Base-by-base conservation (phyloP, 768 basidiomycete genomes). In the Hydnomerulius pinastri region DNA sequence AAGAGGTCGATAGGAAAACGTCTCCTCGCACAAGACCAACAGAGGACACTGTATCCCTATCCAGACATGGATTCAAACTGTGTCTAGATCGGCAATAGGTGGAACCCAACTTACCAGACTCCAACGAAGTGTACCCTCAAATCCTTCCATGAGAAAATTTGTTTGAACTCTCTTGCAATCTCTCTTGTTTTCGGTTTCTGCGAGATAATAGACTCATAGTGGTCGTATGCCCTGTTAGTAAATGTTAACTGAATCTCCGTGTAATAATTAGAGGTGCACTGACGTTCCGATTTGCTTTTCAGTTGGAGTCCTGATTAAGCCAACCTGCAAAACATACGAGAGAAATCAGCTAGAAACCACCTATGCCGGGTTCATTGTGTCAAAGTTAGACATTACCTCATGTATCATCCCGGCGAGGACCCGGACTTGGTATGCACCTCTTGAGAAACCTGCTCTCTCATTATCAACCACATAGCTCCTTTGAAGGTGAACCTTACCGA, bases 31-130 rank as follows among this genome's bases (percentile, higher is more conserved):
- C 70, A 33, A 81, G 41, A 10, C 82, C 82, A 20, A 85, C 81
- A 0, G 82, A 84, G 33, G 77, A 76, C 6, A 86, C 83, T 2
- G 83, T 85, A 51, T 86, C 84, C 81, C 83, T 85, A 46, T 25
- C 25, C 15, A 3, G 17, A 11, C 8, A 48, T 3, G 11, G 18
- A 7, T 9, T 21, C 54, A 13, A 55, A 18, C 17, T 8, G 17
- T 35, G 25, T 37, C 7, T 30, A 9, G 29, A 8, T 15, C 10
- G 23, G 1, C 6, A 27, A 13, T 11, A 4, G 29, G 11, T 46
- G 55, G 4, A 17, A 45, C 13, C 10, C 11, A 37, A 55, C 78
- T 4, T 50, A 77, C 78, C 77, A 80, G 10, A 77, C 73, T 1
- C 80, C 80, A 24, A 81, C 64, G 48, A 80, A 80, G 24, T 80